These are phyloP conservation scores for Penicillium soppii DNA, from an alignment of 495 filamentous ascomycete genomes.

Conservation along the genomic window DNA sequence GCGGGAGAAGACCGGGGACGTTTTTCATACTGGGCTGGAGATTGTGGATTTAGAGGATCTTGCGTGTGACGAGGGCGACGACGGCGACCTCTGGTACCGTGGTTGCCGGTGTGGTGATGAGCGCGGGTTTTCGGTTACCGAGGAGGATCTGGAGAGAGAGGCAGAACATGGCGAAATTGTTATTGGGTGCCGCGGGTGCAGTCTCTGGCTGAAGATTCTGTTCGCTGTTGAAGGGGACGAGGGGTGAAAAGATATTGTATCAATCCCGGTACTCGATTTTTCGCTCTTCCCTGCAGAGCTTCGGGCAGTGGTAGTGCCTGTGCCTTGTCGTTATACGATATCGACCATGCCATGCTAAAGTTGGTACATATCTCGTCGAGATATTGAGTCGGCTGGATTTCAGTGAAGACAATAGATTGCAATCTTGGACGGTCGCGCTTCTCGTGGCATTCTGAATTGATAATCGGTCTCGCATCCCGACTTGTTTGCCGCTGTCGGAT, in stretches of 20 bases:
- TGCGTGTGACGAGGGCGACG: slow-evolving; percentile 46
- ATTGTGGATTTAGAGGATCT: slow-evolving; percentile 83
- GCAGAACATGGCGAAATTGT: slow-evolving; percentile 64
- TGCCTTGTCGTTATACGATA: background rate
- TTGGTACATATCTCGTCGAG: background rate
- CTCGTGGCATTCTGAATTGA: too few relatives aligned
- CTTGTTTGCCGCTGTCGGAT: too few relatives aligned
- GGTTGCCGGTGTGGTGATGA: slow-evolving; percentile 80
- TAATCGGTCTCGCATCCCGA: too few relatives aligned
- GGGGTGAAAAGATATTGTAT: slow-evolving; percentile 26
- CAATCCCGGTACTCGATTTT: background rate
- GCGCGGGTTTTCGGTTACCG: slow-evolving; percentile 66
- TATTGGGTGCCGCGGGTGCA: slow-evolving; percentile 78
- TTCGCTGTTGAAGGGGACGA: slow-evolving; percentile 66
- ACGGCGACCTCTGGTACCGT: slow-evolving; percentile 57
- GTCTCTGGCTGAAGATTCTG: slow-evolving; percentile 73
- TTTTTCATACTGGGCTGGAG: slow-evolving; percentile 70
- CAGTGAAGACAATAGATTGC: background rate
- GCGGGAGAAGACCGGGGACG: slow-evolving; percentile 27
- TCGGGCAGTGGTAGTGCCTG: too few relatives aligned
- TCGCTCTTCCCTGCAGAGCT: too few relatives aligned
- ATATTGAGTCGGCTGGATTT: background rate
- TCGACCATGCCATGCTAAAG: background rate
- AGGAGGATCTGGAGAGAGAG: slow-evolving; percentile 68
- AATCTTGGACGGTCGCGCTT: background rate